Base-by-base conservation (phyloP, 345 rosid genomes). In the Microthlaspi erraticum region DNA sequence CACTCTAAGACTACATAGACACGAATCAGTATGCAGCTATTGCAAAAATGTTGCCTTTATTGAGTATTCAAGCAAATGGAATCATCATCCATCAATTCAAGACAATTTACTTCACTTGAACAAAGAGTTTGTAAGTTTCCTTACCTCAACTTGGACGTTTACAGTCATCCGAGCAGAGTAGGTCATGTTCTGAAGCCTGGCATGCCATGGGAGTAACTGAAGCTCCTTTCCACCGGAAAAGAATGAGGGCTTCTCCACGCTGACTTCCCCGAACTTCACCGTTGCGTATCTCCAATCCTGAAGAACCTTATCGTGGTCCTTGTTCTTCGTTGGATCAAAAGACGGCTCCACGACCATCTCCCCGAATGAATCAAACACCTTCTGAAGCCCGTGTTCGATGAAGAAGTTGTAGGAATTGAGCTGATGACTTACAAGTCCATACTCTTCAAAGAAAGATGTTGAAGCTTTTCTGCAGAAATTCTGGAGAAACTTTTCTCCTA, bases 111-210 rank as follows among this genome's bases (percentile, higher is more conserved):
- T 23, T 23, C 26, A 23, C 26, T 23, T 23, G 2, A 23, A 23
- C 26, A 23, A 23, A 23, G 26, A 23, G 26, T 23, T 46, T 20
- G 18, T 36, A 41, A 31, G 70, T 52, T 33, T 7, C 9, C 13
- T 87, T 72, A 87, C 98, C 97, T 88, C 83, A 74, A 91, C 81
- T 44, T 73, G 55, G 54, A 88, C 84, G 38, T 79, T 70, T 7
- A 88, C 85, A 77, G 81, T 88, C 83, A 93, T 87, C 72, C 83
- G 66, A 0, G 94, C 50, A 6, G 96, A 83, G 64, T 91, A 93
- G 0, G 97, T 91, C 94, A 88, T 93, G 66, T 93, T 93, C 75
- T 93, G 98, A 50, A 93, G 89, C 54, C 96, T 80, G 0, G 96
- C 92, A 79, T 87, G 87, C 78, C 92, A 83, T 1, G 94, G 94